Evolutionary conservation across 257 asterid species (phyloP).

Genomic region (Solanum virginianum): DNA sequence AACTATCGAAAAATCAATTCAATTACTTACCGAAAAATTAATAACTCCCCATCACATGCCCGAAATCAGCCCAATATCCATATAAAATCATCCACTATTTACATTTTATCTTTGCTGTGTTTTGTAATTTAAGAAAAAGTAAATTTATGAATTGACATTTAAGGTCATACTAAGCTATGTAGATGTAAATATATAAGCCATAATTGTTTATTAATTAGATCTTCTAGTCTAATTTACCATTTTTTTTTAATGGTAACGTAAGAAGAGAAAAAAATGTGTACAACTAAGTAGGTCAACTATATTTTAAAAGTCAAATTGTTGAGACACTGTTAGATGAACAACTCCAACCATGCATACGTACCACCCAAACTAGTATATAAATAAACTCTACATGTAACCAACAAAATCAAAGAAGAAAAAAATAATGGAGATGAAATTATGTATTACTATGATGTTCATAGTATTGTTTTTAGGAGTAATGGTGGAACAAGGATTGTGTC

Average conservation of each 20-base stretch:
- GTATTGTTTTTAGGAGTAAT: not conserved
- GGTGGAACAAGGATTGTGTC: not conserved
- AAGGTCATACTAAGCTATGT: no score
- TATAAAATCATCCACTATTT: no score
- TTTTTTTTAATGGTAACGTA: not conserved
- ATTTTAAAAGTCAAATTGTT: not conserved
- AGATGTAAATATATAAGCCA: not conserved
- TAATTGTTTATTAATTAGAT: not conserved
- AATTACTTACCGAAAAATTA: no score
- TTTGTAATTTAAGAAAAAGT: no score
- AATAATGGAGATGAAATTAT: not conserved
- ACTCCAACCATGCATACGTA: not conserved
- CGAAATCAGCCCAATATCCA: no score
- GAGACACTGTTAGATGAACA: not conserved
- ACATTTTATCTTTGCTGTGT: no score
- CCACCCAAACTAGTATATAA: not conserved
- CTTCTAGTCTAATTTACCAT: not conserved
- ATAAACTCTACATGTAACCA: not conserved
- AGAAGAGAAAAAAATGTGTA: not conserved
- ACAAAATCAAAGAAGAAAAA: not conserved
- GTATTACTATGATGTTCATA: not conserved
- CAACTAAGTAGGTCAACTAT: constrained; percentile 1
- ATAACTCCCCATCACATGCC: no score
- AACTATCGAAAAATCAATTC: no score
- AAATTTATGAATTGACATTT: no score